Percentiles rank a stretch among this genome's conserved stretches.
Conservation (phyloP, 139 green algal genomes). For the Picocystis salinarum region DNA sequence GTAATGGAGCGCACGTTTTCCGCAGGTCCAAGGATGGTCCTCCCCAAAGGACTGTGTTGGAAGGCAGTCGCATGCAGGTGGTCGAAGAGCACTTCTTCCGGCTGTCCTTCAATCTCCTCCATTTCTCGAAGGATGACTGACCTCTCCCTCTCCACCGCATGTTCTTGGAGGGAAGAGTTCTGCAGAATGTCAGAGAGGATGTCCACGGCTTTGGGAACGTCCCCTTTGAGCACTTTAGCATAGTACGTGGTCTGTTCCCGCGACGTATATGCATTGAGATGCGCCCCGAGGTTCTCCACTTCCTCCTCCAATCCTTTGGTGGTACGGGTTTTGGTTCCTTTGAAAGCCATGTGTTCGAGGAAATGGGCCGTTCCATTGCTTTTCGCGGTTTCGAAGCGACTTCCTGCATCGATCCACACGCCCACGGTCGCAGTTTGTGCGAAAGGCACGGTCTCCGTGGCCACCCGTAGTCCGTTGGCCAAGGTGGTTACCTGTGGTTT, state of each 20-base stretch:
- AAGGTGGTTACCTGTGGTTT: constrained; percentile 79
- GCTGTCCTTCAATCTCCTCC: constrained; percentile 62
- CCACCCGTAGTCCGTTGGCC: constrained; percentile 78
- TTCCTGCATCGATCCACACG: constrained; percentile 95
- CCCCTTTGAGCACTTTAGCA: constrained; percentile 62
- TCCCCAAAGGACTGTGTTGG: constrained; percentile 79
- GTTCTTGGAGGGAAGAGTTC: constrained; percentile 68
- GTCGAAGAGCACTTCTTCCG: constrained; percentile 86
- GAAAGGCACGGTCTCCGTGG: constrained; percentile 61
- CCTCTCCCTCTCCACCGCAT: constrained; percentile 71
- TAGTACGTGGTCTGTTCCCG: constrained; percentile 93
- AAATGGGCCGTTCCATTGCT: constrained; percentile 95
- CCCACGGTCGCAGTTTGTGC: constrained; percentile 80
- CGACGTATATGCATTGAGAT: constrained; percentile 95
- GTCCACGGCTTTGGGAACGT: constrained; percentile 73
- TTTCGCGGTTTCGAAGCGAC: constrained; percentile 68
- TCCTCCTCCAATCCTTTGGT: constrained; percentile 78
- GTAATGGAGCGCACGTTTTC: constrained; percentile 81
- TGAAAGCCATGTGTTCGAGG: constrained; percentile 98
- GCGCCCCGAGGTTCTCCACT: constrained; percentile 94
- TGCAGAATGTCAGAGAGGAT: constrained; percentile 94
- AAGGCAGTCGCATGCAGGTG: constrained; percentile 98
- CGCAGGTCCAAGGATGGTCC: constrained; percentile 86
- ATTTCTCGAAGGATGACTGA: constrained; percentile 93
- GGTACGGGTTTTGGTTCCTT: constrained; percentile 75